Percentiles rank a stretch among this genome's conserved stretches.
These are phyloP conservation scores for Trametes polyzona DNA, from an alignment of 1,284 basidiomycete species.

Conservation along the genomic window DNA sequence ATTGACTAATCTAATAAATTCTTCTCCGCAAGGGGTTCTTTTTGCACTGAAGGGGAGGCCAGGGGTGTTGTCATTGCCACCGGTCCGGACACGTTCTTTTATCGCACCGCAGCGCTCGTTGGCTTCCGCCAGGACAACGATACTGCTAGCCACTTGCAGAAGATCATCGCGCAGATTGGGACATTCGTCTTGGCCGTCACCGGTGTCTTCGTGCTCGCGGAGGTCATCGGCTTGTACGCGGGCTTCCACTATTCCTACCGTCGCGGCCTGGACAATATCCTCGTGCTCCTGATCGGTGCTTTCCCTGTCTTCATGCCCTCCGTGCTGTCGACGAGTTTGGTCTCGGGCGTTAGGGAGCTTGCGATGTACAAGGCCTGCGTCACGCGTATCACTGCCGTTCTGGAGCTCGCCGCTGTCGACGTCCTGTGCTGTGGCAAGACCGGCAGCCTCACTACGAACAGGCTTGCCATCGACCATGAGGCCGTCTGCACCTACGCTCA, in stretches of 20 bases:
- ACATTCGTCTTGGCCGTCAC: conserved; percentile 95
- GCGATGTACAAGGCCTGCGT: conserved; percentile 99
- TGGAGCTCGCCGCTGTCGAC: conserved; percentile 95
- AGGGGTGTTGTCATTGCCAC: conserved; percentile 97
- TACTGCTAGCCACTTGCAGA: conserved; percentile 96
- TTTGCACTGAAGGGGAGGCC: conserved; percentile 96
- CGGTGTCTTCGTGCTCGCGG: conserved; percentile 89
- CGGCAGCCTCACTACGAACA: conserved; percentile 97
- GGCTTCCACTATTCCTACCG: conserved; percentile 90
- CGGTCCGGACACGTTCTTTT: conserved; percentile 95
- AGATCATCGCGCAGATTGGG: conserved; percentile 95
- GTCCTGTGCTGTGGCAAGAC: conserved; percentile 98
- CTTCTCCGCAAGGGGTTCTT: conserved; percentile 71
- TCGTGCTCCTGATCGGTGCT: conserved; percentile 97
- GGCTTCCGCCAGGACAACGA: conserved; percentile 97
- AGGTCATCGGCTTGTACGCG: conserved; percentile 89
- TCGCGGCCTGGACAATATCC: conserved; percentile 93
- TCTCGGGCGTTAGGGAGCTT: conserved; percentile 96
- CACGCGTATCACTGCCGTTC: conserved; percentile 97
- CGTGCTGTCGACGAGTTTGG: conserved; percentile 94
- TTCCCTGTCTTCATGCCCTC: conserved; percentile 99
- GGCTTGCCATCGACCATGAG: conserved; percentile 95
- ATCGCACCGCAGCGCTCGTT: conserved; percentile 93
- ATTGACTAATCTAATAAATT: conserved; percentile 17
- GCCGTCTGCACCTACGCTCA: conserved; percentile 92